A percentile compares a stretch with the other conserved stretches of the same genome.
Evolutionary conservation across 371 early-diverging fungal genomes (phyloP).

Genomic region (Zychaea mexicana): DNA sequence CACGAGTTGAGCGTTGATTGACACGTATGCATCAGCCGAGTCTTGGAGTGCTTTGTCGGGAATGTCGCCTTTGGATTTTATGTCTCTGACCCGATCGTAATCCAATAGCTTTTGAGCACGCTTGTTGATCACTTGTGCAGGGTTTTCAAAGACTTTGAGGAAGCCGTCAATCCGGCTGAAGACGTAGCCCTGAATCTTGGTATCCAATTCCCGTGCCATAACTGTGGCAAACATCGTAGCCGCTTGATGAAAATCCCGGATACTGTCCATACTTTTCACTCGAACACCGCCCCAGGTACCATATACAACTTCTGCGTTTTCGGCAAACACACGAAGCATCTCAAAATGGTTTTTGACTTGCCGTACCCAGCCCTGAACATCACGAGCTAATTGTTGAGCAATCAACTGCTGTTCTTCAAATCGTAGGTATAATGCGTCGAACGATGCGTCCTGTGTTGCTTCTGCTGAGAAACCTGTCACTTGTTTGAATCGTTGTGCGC

Average conservation of each 20-base stretch:
- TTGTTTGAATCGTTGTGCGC: conserved; percentile 33
- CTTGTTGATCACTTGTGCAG: conserved; percentile 75
- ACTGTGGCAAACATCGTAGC: conserved; percentile 24
- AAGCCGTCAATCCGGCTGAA: conserved; percentile 63
- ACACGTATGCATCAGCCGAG: conserved; percentile 71
- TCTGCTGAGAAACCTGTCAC: conserved; percentile 38
- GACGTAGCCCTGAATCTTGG: conserved; percentile 40
- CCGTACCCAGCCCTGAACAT: conserved; percentile 60
- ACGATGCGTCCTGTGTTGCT: conserved; percentile 57
- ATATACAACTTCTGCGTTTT: conserved; percentile 64
- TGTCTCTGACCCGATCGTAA: conserved; percentile 65
- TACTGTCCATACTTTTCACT: conserved; percentile 33
- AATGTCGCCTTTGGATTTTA: conserved; percentile 62
- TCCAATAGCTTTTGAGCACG: conserved; percentile 77
- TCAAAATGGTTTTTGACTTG: conserved; percentile 61
- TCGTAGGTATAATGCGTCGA: conserved; percentile 59
- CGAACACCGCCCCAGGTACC: conserved; percentile 43
- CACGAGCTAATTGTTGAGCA: conserved; percentile 54
- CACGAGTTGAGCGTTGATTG: conserved; percentile 77
- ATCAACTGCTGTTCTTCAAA: conserved; percentile 63
- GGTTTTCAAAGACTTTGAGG: conserved; percentile 66
- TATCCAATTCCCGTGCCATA: conserved; percentile 41
- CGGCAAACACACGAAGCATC: conserved; percentile 55
- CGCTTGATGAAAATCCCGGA: conserved; percentile 34
- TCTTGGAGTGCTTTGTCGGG: conserved; percentile 69